These are phyloP conservation scores for Daldinia loculata DNA, from an alignment of 495 filamentous ascomycete genomes.

Conservation along the genomic window DNA sequence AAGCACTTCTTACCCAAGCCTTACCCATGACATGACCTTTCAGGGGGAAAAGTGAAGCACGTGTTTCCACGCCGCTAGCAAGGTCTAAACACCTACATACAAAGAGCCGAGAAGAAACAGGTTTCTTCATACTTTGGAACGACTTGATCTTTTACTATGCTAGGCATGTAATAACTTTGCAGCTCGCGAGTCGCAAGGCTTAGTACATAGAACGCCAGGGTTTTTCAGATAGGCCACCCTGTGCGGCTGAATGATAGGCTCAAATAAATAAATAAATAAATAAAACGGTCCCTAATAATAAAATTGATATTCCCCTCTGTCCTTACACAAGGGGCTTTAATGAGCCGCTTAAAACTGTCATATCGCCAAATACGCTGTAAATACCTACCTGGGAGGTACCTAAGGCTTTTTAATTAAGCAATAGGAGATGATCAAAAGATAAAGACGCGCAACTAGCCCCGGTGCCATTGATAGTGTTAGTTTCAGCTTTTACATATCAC, in stretches of 20 bases:
- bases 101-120: slow-evolving; percentile 26
- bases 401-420: background rate
- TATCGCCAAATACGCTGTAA: background rate
- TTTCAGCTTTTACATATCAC: slow-evolving; percentile 18
- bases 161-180: too few species aligned
- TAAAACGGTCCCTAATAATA: background rate
- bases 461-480: slow-evolving; percentile 9
- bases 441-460: background rate
- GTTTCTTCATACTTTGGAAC: slow-evolving; percentile 26
- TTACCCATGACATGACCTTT: background rate
- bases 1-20: slow-evolving; percentile 13
- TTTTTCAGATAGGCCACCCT: too few species aligned
- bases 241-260: too few species aligned
- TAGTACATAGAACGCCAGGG: too few species aligned
- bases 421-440: slow-evolving; percentile 10
- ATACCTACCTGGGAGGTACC: too few species aligned
- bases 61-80: slow-evolving; percentile 33
- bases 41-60: slow-evolving; percentile 25
- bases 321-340: slow-evolving; percentile 23
- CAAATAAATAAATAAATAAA: too few species aligned
- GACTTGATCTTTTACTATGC: slow-evolving; percentile 10
- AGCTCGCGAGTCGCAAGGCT: too few species aligned
- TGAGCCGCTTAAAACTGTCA: slow-evolving; percentile 19
- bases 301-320: slow-evolving; percentile 10
- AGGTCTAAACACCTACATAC: slow-evolving; percentile 4